Evolutionary conservation across 495 filamentous ascomycete genomes (phyloP).

Genomic region (Oleoguttula mirabilis): DNA sequence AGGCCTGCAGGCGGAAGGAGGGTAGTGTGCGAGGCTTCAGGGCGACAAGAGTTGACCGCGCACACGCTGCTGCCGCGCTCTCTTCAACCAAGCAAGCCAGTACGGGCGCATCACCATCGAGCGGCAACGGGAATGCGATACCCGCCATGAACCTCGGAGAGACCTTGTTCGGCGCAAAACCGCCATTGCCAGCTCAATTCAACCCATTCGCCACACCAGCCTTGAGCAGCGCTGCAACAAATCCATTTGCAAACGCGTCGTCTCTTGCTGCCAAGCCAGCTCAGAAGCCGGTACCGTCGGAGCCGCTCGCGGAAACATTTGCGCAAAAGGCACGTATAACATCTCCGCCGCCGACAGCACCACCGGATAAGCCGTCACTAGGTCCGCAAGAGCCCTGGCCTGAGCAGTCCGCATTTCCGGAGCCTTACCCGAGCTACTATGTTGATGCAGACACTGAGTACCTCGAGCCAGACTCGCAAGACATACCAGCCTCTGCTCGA

Average conservation of each 20-base stretch:
- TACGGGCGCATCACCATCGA: no score
- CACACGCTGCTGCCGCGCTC: no score
- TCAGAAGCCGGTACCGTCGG: conserved; percentile 24
- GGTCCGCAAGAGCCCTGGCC: conserved; percentile 60
- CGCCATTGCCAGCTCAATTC: conserved; percentile 1
- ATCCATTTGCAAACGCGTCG: conserved; percentile 44
- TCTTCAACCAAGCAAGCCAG: no score
- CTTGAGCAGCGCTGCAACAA: conserved; percentile 26
- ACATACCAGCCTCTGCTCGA: conserved; percentile 33
- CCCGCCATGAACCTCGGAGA: conserved; percentile 20
- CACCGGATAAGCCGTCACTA: conserved; percentile 18
- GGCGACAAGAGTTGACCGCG: conserved; percentile 26
- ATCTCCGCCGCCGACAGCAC: conserved; percentile 28
- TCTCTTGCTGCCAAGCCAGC: conserved; percentile 24
- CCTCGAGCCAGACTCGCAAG: conserved; percentile 41
- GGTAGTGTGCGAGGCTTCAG: conserved; percentile 66
- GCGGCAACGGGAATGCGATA: neutral
- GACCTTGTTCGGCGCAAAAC: conserved; percentile 39
- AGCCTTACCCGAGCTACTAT: conserved; percentile 61
- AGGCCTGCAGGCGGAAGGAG: conserved; percentile 68
- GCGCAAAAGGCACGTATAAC: conserved; percentile 51
- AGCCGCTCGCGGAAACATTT: conserved; percentile 55
- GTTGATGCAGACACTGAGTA: conserved; percentile 91
- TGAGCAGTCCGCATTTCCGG: conserved; percentile 45
- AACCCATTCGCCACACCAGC: conserved; percentile 37